A percentile compares a stretch with the other conserved stretches of the same genome.
These are phyloP conservation scores for Knufia fluminis DNA, from an alignment of 2,329 filamentous ascomycete genomes.

Conservation along the genomic window DNA sequence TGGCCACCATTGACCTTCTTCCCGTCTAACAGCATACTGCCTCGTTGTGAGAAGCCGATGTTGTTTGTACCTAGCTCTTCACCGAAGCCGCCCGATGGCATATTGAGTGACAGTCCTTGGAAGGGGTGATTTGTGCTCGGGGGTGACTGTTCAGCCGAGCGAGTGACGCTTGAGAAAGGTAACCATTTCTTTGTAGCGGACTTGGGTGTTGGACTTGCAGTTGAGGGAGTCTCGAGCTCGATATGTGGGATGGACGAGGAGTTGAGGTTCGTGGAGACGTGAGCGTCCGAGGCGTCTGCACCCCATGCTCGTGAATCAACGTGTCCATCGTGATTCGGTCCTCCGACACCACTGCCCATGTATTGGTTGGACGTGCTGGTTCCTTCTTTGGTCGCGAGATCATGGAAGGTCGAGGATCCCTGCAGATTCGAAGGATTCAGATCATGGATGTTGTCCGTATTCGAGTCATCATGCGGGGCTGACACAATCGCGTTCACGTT, in stretches of 20 bases:
- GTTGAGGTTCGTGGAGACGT: not conserved
- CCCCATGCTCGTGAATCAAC: not conserved
- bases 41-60: slow-evolving; percentile 51
- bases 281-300: not conserved
- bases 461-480: not conserved
- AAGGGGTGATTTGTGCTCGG: slow-evolving; percentile 25
- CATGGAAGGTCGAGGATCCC: not conserved
- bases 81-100: slow-evolving; percentile 40
- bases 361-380: not conserved
- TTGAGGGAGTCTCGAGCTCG: slow-evolving; percentile 6
- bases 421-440: not conserved
- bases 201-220: slow-evolving; percentile 3
- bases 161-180: not conserved
- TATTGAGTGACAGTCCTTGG: slow-evolving; percentile 42
- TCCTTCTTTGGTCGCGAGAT: not conserved
- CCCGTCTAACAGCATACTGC: slow-evolving; percentile 49
- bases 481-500: not conserved
- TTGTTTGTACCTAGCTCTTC: slow-evolving; percentile 44
- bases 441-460: not conserved
- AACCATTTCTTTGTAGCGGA: slow-evolving; percentile 5
- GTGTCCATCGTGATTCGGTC: not conserved
- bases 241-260: slow-evolving; percentile 7
- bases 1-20: slow-evolving; percentile 35
- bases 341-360: not conserved
- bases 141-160: slow-evolving; percentile 12